Evolutionary conservation across 2,329 filamentous ascomycete species (phyloP).

Genomic region (Penicillium oxalicum): DNA sequence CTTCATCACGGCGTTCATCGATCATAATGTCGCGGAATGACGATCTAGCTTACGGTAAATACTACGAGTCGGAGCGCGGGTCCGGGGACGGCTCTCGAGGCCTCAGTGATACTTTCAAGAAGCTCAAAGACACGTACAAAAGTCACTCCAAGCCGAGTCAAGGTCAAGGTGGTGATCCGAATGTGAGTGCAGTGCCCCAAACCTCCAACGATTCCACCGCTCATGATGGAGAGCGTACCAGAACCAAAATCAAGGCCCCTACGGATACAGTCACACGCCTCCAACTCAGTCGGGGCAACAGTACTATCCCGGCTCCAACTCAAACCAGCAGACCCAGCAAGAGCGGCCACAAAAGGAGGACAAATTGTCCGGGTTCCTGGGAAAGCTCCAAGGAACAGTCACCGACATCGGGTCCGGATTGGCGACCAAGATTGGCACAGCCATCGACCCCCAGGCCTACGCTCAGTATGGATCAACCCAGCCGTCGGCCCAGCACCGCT

Average conservation of each 20-base stretch:
- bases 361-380: slow-evolving; percentile 45
- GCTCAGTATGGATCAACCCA: slow-evolving; percentile 38
- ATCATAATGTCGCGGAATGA: slow-evolving; percentile 42
- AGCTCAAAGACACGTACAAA: slow-evolving; percentile 39
- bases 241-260: slow-evolving; percentile 14
- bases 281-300: slow-evolving; percentile 21
- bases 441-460: slow-evolving; percentile 45
- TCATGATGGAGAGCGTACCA: slow-evolving; percentile 15
- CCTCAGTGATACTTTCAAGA: slow-evolving; percentile 49
- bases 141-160: slow-evolving; percentile 18
- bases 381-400: slow-evolving; percentile 50
- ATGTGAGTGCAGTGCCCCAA: slow-evolving; percentile 9
- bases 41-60: slow-evolving; percentile 52
- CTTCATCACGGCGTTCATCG: not conserved
- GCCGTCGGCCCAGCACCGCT: slow-evolving; percentile 45
- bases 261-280: slow-evolving; percentile 20
- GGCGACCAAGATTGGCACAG: slow-evolving; percentile 45
- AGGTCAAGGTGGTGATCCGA: slow-evolving; percentile 18
- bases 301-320: not conserved
- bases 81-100: slow-evolving; percentile 41
- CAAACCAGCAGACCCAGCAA: slow-evolving; percentile 20
- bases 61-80: slow-evolving; percentile 34
- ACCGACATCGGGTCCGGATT: slow-evolving; percentile 48
- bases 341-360: slow-evolving; percentile 33
- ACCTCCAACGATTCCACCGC: not conserved